These are phyloP conservation scores for Penicillium occitanis DNA, from an alignment of 2,329 filamentous ascomycete genomes.

Conservation along the genomic window DNA sequence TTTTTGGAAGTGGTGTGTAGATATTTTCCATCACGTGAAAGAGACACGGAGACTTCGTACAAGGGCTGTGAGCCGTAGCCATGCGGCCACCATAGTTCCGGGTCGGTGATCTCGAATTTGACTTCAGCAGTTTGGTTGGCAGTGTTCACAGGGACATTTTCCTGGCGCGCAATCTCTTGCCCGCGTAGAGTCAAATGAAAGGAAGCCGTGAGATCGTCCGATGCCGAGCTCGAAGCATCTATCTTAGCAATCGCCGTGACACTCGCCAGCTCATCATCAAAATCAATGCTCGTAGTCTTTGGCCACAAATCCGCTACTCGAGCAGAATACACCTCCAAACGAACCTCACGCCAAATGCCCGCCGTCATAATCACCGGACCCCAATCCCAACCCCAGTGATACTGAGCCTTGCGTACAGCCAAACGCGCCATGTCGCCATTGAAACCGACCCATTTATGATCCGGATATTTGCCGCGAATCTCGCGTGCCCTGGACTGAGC, in stretches of 20 bases:
- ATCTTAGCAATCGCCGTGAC: constrained; percentile 42
- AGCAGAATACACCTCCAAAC: constrained; percentile 26
- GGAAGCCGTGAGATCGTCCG: constrained; percentile 3
- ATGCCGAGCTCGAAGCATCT: constrained; percentile 26
- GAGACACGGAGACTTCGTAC: constrained; percentile 53
- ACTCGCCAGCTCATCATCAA: constrained; percentile 43
- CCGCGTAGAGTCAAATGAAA: constrained; percentile 16
- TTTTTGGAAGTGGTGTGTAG: constrained; percentile 50
- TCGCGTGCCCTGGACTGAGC: constrained; percentile 47
- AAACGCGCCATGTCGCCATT: constrained; percentile 49
- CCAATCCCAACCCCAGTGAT: constrained; percentile 71
- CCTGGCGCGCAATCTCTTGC: constrained; percentile 36
- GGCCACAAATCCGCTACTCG: constrained; percentile 53
- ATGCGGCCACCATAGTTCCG: constrained; percentile 58
- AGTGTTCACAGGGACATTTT: constrained; percentile 32
- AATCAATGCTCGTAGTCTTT: constrained; percentile 37
- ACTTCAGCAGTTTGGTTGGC: constrained; percentile 15
- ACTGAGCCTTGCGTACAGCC: constrained; percentile 64
- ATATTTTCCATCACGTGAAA: constrained; percentile 38
- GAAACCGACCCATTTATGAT: constrained; percentile 50
- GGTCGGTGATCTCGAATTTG: constrained; percentile 38
- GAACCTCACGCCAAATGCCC: constrained; percentile 66
- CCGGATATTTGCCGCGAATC: constrained; percentile 42
- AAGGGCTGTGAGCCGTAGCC: constrained; percentile 59
- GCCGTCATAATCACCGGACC: constrained; percentile 63